Conservation (phyloP, 495 filamentous ascomycete species). For the Tuber umbilicatum region DNA sequence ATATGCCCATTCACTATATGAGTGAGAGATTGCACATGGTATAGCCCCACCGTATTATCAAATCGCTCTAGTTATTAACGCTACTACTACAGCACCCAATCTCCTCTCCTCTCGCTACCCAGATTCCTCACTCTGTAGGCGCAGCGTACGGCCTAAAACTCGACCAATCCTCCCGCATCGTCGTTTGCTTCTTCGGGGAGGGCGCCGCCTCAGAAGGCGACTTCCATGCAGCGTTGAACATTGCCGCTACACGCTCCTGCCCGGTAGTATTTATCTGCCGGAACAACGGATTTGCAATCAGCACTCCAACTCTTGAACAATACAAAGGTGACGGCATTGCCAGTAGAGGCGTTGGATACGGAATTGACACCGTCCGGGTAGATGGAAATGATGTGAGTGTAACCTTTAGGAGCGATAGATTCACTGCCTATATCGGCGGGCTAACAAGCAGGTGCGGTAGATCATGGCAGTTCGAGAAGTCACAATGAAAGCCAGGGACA, state of each 20-base stretch:
- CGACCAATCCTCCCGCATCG: constrained; percentile 65
- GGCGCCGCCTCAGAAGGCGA: constrained; percentile 96
- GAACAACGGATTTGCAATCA: constrained; percentile 97
- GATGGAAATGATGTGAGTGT: constrained; percentile 73
- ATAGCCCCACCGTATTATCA: neutral
- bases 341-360: constrained; percentile 88
- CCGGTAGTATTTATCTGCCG: constrained; percentile 92
- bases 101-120: constrained; percentile 85
- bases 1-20: constrained; percentile 96
- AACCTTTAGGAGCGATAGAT: neutral
- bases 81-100: constrained; percentile 67
- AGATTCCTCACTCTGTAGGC: constrained; percentile 89
- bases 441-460: constrained; percentile 18
- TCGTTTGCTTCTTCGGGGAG: constrained; percentile 91
- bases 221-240: constrained; percentile 95
- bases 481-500: constrained; percentile 66
- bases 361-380: constrained; percentile 91
- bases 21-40: constrained; percentile 75
- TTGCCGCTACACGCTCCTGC: constrained; percentile 86
- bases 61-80: constrained; percentile 11
- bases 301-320: constrained; percentile 88
- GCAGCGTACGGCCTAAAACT: constrained; percentile 88
- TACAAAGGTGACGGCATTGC: constrained; percentile 97
- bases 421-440: neutral
- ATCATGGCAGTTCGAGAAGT: constrained; percentile 88